These are phyloP conservation scores for Coriolopsis trogii DNA, from an alignment of 1,284 basidiomycete genomes.

Conservation along the genomic window DNA sequence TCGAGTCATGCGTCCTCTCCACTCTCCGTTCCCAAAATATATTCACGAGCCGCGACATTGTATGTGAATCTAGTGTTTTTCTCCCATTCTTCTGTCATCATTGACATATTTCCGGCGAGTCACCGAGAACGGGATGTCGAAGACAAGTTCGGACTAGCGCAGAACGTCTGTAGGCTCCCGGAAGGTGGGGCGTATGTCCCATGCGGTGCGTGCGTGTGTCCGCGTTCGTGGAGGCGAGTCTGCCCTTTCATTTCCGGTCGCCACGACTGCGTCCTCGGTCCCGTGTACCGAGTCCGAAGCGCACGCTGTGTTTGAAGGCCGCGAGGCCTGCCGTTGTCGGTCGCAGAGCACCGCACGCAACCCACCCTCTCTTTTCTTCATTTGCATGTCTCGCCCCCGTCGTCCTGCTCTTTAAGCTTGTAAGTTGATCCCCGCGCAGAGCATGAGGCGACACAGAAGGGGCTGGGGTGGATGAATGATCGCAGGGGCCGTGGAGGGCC, in stretches of 20 bases:
- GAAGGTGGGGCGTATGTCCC: no score
- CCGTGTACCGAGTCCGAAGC: conserved; percentile 2
- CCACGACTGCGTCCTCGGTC: conserved; percentile 16
- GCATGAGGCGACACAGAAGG: conserved; percentile 13
- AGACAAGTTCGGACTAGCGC: no score
- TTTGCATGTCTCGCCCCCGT: neutral
- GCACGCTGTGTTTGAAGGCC: neutral
- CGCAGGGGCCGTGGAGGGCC: conserved; percentile 1
- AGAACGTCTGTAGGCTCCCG: no score
- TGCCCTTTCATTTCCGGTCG: conserved; percentile 19
- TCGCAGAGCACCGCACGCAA: neutral
- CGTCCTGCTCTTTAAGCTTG: neutral
- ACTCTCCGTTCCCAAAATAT: conserved; percentile 2
- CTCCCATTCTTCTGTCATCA: no score
- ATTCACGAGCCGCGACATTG: neutral
- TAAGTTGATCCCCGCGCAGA: conserved; percentile 9
- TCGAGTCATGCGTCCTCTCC: conserved; percentile 3
- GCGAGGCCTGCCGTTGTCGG: neutral
- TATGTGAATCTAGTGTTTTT: no score
- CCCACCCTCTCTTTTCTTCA: neutral
- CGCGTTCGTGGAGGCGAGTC: neutral
- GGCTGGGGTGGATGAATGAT: conserved; percentile 4
- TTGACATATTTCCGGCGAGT: no score
- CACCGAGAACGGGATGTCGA: no score
- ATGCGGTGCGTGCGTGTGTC: conserved; percentile 6